Conservation (phyloP, 257 asterid species). For the Orobanche coerulescens region DNA sequence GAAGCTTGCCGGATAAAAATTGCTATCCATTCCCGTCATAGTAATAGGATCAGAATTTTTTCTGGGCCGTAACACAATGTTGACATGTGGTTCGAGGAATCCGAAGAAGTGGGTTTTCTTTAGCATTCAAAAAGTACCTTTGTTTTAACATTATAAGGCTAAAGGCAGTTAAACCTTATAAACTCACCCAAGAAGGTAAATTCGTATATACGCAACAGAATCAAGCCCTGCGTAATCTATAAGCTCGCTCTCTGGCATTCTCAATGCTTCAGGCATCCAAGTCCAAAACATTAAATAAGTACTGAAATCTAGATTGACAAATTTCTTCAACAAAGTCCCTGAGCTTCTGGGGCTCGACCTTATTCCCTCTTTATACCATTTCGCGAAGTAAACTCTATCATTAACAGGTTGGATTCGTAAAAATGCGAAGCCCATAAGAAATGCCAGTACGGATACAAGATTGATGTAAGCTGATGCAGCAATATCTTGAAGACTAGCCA, state of each 20-base stretch:
- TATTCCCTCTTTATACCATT: constrained; percentile 76
- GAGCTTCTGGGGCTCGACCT: constrained; percentile 52
- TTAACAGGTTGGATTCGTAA: constrained; percentile 72
- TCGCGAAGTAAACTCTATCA: constrained; percentile 72
- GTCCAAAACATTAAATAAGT: constrained; percentile 59
- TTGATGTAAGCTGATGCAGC: constrained; percentile 61
- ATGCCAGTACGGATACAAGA: constrained; percentile 61
- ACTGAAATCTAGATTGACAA: constrained; percentile 44
- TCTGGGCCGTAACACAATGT: neutral
- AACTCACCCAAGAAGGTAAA: constrained; percentile 84
- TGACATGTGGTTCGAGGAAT: neutral
- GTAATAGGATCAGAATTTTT: too few relatives aligned
- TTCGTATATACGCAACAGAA: constrained; percentile 69
- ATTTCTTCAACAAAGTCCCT: constrained; percentile 34
- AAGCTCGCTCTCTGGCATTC: constrained; percentile 84
- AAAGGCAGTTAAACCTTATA: neutral
- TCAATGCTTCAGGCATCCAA: constrained; percentile 88
- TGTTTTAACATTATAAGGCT: neutral
- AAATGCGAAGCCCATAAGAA: constrained; percentile 69
- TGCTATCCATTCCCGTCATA: too few relatives aligned
- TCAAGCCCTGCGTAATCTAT: constrained; percentile 90
- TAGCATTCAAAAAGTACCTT: neutral
- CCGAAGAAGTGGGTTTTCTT: neutral
- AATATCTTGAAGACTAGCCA: constrained; percentile 70
- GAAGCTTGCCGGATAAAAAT: neutral